Evolutionary conservation across 306 rosid genomes (phyloP), one percentile per base, ranked within the genome.

Genomic region (Fragaria iinumae): DNA sequence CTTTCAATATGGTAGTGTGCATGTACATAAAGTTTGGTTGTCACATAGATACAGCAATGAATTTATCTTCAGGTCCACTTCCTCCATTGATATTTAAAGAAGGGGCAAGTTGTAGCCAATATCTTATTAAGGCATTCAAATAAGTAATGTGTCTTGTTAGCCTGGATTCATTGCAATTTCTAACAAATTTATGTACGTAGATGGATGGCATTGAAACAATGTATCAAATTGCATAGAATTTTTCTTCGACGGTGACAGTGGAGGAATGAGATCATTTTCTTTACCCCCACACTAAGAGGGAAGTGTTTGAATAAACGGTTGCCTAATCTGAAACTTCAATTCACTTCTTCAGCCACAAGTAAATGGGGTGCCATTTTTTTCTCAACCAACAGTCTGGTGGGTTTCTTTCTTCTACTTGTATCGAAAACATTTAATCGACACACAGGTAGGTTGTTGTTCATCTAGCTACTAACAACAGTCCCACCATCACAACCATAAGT

Each of bases 391-490:
- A 8, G 43, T 57, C 44, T 59, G 69, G 69, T 73, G 6, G 20
- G 7, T 23, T 44, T 43, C 43, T 14, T 57, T 59, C 52, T 59
- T 59, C 69, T 16, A 27, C 27, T 41, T 59, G 56, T 43, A 43
- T 9, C 8, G 4, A 39, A 73, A 55, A 56, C 7, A 41, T 10
- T 11, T 32, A 52, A 18, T 23, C 20, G 16, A 34, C 2, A 38
- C 38, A 7, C 14, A 7, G 64, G 65, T 39, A 38, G 68, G 68
- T 43, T 41, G 55, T 27, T 38, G 69, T 27, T 66, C 48, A 39
- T 38, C 44, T 59, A 74, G 77, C 69, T 59, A 44, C 27, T 74
- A 59, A 72, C 39, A 55, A 16, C 39, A 27, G 18, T 29, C 11
- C 57, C 52, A 55, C 8, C 50, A 57, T 73, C n/a, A 62, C n/a